Evolutionary conservation across 306 rosid genomes (phyloP), one percentile per base, ranked within the genome.

Genomic region (Macrotyloma uniflorum): DNA sequence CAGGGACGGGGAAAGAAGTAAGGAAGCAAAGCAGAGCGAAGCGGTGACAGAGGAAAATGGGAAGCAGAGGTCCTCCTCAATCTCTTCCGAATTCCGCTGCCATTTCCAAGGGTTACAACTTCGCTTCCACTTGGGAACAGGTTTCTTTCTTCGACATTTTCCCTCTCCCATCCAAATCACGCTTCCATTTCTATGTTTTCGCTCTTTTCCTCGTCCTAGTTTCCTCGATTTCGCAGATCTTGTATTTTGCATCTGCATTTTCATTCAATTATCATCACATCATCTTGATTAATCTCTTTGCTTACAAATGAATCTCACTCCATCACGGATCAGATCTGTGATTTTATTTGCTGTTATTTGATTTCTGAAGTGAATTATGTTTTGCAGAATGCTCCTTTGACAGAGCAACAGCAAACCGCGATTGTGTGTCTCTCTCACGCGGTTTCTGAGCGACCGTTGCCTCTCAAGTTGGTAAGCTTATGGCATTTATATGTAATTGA

Each of bases 61-160:
- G 86, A 74, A 83, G 80, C 75, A 81, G 85, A 78, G 83, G 76
- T 77, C 83, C 85, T 23, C 89, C 91, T 55, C 80, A 84, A 50
- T 38, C 82, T 40, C 89, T 79, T 83, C 89, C 89, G 0, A 93
- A 85, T 80, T 93, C 95, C 20, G 99, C 90, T 23, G 98, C 98
- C 67, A 77, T 90, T 87, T 88, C 99, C 67, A 93, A 63, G 58
- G 94, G 99, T 74, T 93, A 93, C 91, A 91, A 91, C 87, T 96
- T 96, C 87, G 89, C 96, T 58, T 89, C 96, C 79, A 81, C 88
- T 70, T 96, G 99, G 99, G 98, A 96, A 71, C 97, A 90, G 91
- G 99, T 91, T 18, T 43, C 7, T 61, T 16, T 38, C 53, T 1
- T 20, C 62, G 11, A 55, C 51, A 4, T 11, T 19, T 76, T 55